phyloP scores from a whole-genome alignment of 306 rosid genomes.

The Quercus mongolica region DNA sequence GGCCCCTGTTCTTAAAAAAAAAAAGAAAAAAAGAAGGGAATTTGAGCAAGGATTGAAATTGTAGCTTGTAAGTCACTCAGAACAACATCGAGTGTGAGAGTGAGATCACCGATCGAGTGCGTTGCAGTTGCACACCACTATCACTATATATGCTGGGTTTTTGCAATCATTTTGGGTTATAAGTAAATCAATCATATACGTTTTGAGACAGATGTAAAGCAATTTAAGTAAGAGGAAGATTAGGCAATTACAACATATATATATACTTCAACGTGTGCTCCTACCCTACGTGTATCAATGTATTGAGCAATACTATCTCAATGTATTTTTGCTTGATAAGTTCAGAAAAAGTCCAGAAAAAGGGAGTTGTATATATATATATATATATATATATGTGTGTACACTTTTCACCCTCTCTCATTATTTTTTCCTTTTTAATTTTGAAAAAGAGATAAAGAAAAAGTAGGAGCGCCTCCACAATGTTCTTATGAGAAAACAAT shows the following conservation, averaged over 20 bases:
- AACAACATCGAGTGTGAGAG: background rate
- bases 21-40: background rate
- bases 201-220: background rate
- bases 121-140: background rate
- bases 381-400: no score
- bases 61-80: conserved; percentile 22
- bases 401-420: no score
- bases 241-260: background rate
- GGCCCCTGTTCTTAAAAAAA: background rate
- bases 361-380: no score
- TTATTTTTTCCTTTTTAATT: no score
- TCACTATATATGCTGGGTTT: background rate
- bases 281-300: background rate
- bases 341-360: no score
- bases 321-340: background rate
- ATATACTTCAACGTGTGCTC: background rate
- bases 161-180: background rate
- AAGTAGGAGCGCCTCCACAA: no score
- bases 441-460: no score
- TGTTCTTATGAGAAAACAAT: no score
- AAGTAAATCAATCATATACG: background rate
- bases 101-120: background rate
- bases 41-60: background rate
- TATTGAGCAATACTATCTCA: background rate
- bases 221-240: background rate